Conservation (phyloP, 2,329 filamentous ascomycete genomes). For the Fusarium nurragi region DNA sequence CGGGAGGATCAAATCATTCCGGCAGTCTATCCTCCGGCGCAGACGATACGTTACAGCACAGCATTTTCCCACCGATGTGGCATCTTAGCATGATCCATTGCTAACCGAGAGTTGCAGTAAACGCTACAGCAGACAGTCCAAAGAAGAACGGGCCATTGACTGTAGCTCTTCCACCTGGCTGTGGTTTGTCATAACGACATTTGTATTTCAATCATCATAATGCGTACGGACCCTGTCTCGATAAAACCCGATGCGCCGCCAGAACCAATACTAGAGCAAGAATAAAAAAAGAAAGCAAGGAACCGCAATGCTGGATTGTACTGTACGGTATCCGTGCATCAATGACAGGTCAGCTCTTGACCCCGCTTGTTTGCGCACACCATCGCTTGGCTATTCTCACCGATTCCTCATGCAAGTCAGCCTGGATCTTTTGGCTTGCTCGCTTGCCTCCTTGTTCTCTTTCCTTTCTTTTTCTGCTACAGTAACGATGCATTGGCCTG, state of each 20-base stretch:
- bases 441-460: background rate
- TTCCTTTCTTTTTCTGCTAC: conserved; percentile 13
- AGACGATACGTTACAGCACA: background rate
- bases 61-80: background rate
- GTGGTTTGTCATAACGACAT: conserved; percentile 16
- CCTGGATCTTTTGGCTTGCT: conserved; percentile 17
- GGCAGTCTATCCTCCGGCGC: background rate
- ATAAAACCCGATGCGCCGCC: conserved; percentile 9
- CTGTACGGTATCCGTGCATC: conserved; percentile 29
- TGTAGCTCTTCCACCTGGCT: conserved; percentile 8
- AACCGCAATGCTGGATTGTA: conserved; percentile 17
- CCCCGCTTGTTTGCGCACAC: conserved; percentile 31
- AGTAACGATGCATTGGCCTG: background rate
- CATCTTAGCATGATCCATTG: background rate
- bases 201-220: conserved; percentile 28
- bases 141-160: background rate
- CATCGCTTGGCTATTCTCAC: conserved; percentile 20
- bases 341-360: conserved; percentile 34
- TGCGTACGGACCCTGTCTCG: conserved; percentile 9
- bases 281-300: background rate
- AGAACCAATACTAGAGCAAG: conserved; percentile 7
- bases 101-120: background rate
- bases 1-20: background rate
- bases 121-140: background rate
- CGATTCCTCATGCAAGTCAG: conserved; percentile 34